These are phyloP conservation scores for Solanum paucissectum DNA, from an alignment of 257 asterid genomes.

Conservation along the genomic window DNA sequence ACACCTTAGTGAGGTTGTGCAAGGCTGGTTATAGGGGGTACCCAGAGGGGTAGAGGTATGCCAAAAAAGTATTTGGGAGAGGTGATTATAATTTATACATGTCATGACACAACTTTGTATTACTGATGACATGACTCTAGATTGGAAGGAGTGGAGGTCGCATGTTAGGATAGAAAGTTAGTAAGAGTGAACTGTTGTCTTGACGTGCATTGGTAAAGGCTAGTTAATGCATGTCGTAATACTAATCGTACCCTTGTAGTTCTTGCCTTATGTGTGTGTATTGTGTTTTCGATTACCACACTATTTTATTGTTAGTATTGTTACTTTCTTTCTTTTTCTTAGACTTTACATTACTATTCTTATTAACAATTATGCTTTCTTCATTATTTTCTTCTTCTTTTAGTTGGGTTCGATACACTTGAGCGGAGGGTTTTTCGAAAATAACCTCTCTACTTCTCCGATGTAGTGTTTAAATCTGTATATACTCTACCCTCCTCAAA, in stretches of 20 bases:
- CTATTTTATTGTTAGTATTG: neutral
- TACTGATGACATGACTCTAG: neutral
- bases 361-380: too few species aligned
- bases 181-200: neutral
- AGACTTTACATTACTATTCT: neutral
- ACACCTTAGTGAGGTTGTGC: neutral
- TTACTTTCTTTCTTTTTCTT: neutral
- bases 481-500: too few species aligned
- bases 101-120: too few species aligned
- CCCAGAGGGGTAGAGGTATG: neutral
- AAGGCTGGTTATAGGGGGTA: neutral
- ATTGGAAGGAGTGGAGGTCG: neutral
- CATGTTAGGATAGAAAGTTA: neutral
- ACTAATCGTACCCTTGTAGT: neutral
- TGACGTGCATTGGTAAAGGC: fast-evolving
- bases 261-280: neutral
- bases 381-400: neutral
- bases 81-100: too few species aligned
- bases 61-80: neutral
- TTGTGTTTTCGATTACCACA: neutral
- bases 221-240: neutral
- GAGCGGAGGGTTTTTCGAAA: neutral
- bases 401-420: neutral
- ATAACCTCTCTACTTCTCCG: too few species aligned
- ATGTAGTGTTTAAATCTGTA: too few species aligned